A percentile compares a stretch with the other conserved stretches of the same genome.
Evolutionary conservation across 805 yeast genomes (phyloP).

Genomic region (Candida piceae): DNA sequence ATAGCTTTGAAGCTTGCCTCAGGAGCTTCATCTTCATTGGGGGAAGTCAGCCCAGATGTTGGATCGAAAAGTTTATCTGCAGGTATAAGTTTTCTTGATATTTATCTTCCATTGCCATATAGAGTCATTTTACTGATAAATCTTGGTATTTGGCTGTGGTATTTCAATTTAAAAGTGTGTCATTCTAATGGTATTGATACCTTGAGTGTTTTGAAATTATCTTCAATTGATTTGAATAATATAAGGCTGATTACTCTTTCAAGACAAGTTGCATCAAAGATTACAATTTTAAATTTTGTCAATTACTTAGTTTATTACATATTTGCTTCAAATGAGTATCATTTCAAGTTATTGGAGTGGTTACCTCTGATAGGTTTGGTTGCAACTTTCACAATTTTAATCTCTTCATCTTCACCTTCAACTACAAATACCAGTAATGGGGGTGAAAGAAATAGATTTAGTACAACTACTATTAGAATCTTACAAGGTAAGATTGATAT

Average conservation of each 20-base stretch:
- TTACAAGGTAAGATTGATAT: conserved; percentile 54
- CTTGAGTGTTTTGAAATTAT: conserved; percentile 34
- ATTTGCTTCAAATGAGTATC: conserved; percentile 17
- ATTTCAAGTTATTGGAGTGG: conserved; percentile 27
- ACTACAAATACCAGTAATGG: no score
- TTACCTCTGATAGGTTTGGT: conserved; percentile 37
- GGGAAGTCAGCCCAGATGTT: no score
- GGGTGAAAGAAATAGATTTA: conserved; percentile 44
- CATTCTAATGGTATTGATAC: conserved; percentile 40
- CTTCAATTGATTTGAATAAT: conserved; percentile 19
- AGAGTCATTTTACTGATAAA: conserved; percentile 45
- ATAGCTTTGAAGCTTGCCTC: neutral
- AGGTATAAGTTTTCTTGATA: conserved; percentile 21
- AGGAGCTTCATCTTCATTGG: no score
- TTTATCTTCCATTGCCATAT: conserved; percentile 43
- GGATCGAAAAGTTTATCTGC: no score
- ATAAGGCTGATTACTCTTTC: conserved; percentile 13
- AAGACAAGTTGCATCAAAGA: conserved; percentile 14
- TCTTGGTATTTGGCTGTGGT: conserved; percentile 53
- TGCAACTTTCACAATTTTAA: conserved; percentile 22
- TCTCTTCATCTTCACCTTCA: no score
- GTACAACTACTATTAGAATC: conserved; percentile 48
- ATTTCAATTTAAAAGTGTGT: conserved; percentile 36
- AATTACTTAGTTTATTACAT: conserved; percentile 27
- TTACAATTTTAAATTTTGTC: conserved; percentile 22